Evolutionary conservation across 306 rosid species (phyloP), one percentile per base, ranked within the genome.

Genomic region (Vigna angularis): DNA sequence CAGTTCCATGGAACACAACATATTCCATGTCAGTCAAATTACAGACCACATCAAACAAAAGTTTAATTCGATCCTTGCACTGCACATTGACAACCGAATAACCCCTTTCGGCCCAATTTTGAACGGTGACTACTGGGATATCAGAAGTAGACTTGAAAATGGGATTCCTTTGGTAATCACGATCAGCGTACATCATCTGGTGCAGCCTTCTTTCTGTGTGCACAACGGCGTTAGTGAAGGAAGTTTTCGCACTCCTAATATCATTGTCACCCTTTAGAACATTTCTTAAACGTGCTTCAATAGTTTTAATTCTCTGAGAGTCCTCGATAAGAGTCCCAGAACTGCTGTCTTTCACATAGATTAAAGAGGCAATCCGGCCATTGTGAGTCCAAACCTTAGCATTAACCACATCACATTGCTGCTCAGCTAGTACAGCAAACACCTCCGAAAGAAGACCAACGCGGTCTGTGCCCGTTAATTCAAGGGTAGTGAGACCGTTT

Each of bases 301-400:
- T 89, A 20, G 42, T 72, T 59, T 80, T 78, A 34, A 95, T 82
- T 74, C 69, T 91, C 79, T 82, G 81, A 2, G 89, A 75, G 81
- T 93, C 97, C 49, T 95, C 89, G 40, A 91, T 88, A 6, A 84
- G 75, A 26, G 85, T 81, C 9, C 93, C 96, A 0, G 94, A 88
- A 59, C 76, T 74, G 44, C 84, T 75, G 78, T 95, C 98, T 71
- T 77, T 95, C 0, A 93, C 88, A 57, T 85, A 88, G 11, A 93
- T 91, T 48, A 93, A 72, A 1, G 98, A 89, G 0, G 98, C 97
- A 10, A 84, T 85, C 10, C 98, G 83, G 67, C 98, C 98, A 77
- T 95, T 95, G 87, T 93, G 96, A 17, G 97, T 93, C 99, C 99
- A 95, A 74, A 91, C 90, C 74, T 91, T 95, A n/a, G 99, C 85